Conservation (phyloP, 106 monocot species). For the Amphibolis antarctica region DNA sequence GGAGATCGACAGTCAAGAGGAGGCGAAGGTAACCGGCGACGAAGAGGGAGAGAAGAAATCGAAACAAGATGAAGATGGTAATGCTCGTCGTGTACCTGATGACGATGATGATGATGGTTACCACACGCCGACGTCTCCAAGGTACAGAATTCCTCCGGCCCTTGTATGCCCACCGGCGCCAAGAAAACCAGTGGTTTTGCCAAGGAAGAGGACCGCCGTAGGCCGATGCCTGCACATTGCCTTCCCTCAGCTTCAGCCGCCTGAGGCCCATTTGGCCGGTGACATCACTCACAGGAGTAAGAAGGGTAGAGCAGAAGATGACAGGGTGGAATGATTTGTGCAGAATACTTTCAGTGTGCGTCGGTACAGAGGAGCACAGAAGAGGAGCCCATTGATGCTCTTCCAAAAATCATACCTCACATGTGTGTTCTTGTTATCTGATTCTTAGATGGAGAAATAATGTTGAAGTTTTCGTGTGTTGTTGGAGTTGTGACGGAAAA, state of each 20-base stretch:
- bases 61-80: not conserved
- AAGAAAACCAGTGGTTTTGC: not conserved
- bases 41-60: not conserved
- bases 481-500: too few species aligned
- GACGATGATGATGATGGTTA: slow-evolving; percentile 1
- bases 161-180: not conserved
- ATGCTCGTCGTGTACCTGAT: too few species aligned
- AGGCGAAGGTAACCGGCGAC: not conserved
- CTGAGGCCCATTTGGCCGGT: not conserved
- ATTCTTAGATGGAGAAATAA: too few species aligned
- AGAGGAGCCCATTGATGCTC: too few species aligned
- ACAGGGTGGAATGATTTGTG: not conserved
- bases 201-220: not conserved
- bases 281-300: not conserved
- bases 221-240: not conserved
- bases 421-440: too few species aligned
- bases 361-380: too few species aligned
- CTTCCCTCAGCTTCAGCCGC: not conserved
- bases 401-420: too few species aligned
- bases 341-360: not conserved
- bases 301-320: not conserved
- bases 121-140: slow-evolving; percentile 1
- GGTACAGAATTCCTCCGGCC: slow-evolving; percentile 4
- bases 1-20: not conserved
- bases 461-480: too few species aligned